Conservation (phyloP, 2,329 filamentous ascomycete species). For the Fusarium udum region DNA sequence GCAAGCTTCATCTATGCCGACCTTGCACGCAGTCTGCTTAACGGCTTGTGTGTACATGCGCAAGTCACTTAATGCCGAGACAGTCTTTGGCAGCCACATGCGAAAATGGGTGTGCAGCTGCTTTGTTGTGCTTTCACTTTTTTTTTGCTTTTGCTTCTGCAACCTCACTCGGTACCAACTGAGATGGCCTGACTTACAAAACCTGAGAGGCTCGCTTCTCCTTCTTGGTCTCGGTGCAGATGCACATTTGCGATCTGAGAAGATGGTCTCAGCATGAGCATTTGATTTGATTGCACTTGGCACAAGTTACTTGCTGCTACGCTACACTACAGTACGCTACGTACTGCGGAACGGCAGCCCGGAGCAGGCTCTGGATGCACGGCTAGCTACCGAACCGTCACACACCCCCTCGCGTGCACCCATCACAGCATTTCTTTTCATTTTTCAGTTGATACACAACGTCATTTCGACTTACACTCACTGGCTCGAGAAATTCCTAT, state of each 20-base stretch:
- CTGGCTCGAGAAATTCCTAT: constrained; percentile 14
- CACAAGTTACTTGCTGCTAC: constrained; percentile 9
- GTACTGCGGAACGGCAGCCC: constrained; percentile 33
- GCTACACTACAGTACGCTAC: background rate
- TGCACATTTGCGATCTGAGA: constrained; percentile 23
- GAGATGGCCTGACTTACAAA: constrained; percentile 38
- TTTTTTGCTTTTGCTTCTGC: constrained; percentile 2
- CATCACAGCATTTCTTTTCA: constrained; percentile 11
- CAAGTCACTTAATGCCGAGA: constrained; percentile 19
- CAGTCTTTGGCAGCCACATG: constrained; percentile 29
- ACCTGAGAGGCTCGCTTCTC: constrained; percentile 23
- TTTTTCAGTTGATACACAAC: constrained; percentile 8
- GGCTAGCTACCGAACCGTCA: constrained; percentile 27
- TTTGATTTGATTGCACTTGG: constrained; percentile 38
- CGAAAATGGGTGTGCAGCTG: constrained; percentile 25
- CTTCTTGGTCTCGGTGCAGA: constrained; percentile 35
- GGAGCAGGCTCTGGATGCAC: constrained; percentile 40
- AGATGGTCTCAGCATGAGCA: constrained; percentile 26
- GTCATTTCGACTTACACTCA: constrained; percentile 23
- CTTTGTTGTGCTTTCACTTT: background rate
- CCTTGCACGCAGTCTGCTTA: constrained; percentile 59
- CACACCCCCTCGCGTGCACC: constrained; percentile 33
- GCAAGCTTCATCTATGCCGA: constrained; percentile 72
- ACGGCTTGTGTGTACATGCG: constrained; percentile 4
- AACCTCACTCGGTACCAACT: background rate